Conservation (phyloP, 306 rosid species). For the Ammopiptanthus mongolicus region DNA sequence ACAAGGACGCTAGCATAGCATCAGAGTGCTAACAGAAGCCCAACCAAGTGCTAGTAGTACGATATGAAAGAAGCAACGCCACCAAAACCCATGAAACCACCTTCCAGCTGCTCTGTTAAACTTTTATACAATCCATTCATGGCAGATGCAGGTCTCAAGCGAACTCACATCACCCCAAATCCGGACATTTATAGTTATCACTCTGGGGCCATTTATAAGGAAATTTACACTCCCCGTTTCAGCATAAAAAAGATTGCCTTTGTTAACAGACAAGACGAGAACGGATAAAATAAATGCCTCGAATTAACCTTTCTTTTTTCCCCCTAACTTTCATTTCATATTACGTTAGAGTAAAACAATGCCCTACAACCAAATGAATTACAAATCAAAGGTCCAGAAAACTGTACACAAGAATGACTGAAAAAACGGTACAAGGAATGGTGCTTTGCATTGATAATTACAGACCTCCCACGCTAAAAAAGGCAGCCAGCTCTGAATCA, state of each 20-base stretch:
- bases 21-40: no score
- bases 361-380: constrained; percentile 60
- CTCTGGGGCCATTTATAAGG: background rate
- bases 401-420: constrained; percentile 79
- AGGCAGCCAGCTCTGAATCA: constrained; percentile 59
- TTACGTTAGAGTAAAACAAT: constrained; percentile 51
- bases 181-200: background rate
- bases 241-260: background rate
- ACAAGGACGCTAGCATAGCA: no score
- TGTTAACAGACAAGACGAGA: background rate
- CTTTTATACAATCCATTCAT: background rate
- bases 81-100: background rate
- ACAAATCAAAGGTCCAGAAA: constrained; percentile 49
- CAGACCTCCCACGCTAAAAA: constrained; percentile 56
- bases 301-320: constrained; percentile 16
- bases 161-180: background rate
- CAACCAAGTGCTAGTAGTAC: background rate
- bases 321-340: constrained; percentile 37
- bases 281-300: background rate
- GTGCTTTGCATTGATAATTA: constrained; percentile 42
- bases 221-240: background rate
- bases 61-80: background rate
- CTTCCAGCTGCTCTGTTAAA: background rate
- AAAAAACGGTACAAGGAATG: constrained; percentile 37
- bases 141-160: background rate